These are phyloP conservation scores for Yueomyces sp. DNA, from an alignment of 805 yeast genomes.

Conservation along the genomic window DNA sequence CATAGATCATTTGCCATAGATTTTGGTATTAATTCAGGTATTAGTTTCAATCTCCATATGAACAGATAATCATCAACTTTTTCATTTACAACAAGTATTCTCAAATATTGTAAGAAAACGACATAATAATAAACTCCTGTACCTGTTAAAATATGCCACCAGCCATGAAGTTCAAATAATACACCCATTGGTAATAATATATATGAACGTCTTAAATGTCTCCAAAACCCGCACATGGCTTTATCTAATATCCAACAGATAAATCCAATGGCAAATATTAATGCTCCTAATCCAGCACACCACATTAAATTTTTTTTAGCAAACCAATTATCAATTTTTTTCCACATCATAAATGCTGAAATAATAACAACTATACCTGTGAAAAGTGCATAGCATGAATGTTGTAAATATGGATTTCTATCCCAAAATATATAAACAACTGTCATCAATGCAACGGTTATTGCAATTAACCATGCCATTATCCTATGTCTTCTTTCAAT, in stretches of 20 bases:
- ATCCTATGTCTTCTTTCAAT: constrained; percentile 1
- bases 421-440: constrained; percentile 47
- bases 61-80: constrained; percentile 39
- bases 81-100: constrained; percentile 24
- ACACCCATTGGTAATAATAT: constrained; percentile 76
- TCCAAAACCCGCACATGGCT: constrained; percentile 54
- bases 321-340: constrained; percentile 39
- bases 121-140: constrained; percentile 78
- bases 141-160: constrained; percentile 93
- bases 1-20: constrained; percentile 6
- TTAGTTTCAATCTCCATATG: constrained; percentile 39
- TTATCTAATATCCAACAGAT: constrained; percentile 83
- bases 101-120: constrained; percentile 62
- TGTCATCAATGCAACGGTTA: constrained; percentile 8
- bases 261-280: constrained; percentile 60
- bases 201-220: constrained; percentile 41
- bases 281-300: constrained; percentile 46
- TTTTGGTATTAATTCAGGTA: constrained; percentile 32
- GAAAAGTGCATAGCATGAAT: constrained; percentile 65
- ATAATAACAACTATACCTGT: constrained; percentile 58
- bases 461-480: constrained; percentile 6
- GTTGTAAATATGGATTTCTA: constrained; percentile 81
- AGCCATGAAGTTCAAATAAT: constrained; percentile 81
- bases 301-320: constrained; percentile 38
- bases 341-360: constrained; percentile 38